Conservation (phyloP, 805 yeast species). For the Sporopachydermia lactativora region DNA sequence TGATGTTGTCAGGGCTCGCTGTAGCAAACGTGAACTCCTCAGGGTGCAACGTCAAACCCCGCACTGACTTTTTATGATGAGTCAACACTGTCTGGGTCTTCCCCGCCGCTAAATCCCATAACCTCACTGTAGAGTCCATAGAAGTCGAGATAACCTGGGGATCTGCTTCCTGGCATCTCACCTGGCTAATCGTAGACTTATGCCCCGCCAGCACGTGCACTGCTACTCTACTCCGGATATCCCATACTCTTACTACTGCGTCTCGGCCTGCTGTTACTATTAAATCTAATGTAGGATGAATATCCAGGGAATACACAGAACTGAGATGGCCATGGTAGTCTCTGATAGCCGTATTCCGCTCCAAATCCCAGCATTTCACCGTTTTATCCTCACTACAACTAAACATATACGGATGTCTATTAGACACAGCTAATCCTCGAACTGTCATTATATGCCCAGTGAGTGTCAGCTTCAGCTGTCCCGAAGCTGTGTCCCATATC, state of each 20-base stretch:
- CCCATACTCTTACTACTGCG: conserved; percentile 83
- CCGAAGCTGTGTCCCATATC: conserved; percentile 77
- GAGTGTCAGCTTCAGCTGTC: conserved; percentile 54
- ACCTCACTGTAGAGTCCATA: conserved; percentile 67
- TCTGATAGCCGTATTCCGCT: conserved; percentile 63
- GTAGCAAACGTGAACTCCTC: conserved; percentile 61
- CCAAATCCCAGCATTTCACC: conserved; percentile 93
- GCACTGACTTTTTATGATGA: conserved; percentile 70
- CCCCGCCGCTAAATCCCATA: conserved; percentile 88
- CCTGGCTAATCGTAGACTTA: conserved; percentile 55
- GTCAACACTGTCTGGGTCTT: conserved; percentile 59
- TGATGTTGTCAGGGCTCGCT: conserved; percentile 68
- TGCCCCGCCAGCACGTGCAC: conserved; percentile 77
- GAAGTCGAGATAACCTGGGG: conserved; percentile 82
- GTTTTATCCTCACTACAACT: conserved; percentile 89
- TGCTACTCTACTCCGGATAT: conserved; percentile 64
- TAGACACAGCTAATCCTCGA: conserved; percentile 58
- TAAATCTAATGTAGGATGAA: conserved; percentile 80
- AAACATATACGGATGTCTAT: conserved; percentile 75
- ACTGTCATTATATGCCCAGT: conserved; percentile 91
- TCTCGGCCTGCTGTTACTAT: conserved; percentile 85
- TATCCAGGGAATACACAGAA: conserved; percentile 69
- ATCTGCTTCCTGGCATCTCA: conserved; percentile 52
- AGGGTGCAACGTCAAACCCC: conserved; percentile 60
- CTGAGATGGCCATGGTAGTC: conserved; percentile 92